These are phyloP conservation scores for Corinectria fuckeliana DNA, from an alignment of 2,329 filamentous ascomycete genomes.

Conservation along the genomic window DNA sequence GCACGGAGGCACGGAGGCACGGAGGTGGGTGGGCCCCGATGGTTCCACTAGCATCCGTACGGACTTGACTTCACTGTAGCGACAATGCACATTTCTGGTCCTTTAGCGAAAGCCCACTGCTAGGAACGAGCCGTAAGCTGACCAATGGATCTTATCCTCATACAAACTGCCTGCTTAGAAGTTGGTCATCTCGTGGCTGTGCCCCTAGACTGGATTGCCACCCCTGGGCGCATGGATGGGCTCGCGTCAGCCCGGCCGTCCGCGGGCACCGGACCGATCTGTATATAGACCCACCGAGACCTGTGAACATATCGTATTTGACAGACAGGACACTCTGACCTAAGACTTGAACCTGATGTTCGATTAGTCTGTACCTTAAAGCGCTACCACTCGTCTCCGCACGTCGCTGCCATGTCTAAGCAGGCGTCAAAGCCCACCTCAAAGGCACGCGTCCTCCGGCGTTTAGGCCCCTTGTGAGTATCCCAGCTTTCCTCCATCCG, in stretches of 20 bases:
- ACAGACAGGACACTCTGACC: too few relatives aligned
- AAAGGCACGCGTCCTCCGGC: slow-evolving; percentile 10
- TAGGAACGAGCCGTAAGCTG: background rate
- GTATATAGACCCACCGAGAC: background rate
- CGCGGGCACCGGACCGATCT: background rate
- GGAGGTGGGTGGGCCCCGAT: background rate
- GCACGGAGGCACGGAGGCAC: background rate
- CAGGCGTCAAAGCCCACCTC: background rate
- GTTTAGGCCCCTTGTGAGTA: slow-evolving; percentile 8
- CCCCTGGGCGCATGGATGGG: background rate
- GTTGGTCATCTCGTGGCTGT: background rate
- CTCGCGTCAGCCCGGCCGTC: background rate
- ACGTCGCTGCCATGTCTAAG: background rate
- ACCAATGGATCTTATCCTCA: background rate
- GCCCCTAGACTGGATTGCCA: background rate
- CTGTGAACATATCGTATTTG: background rate
- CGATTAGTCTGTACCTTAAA: background rate
- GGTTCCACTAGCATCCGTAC: too few relatives aligned
- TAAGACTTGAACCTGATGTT: background rate
- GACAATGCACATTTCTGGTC: background rate
- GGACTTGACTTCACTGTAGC: too few relatives aligned
- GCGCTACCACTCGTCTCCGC: background rate
- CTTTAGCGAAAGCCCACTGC: background rate
- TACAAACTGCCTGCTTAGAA: background rate
- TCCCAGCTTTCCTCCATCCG: too few relatives aligned